Evolutionary conservation across 2,329 filamentous ascomycete species (phyloP), one percentile per base, ranked within the genome.

Genomic region (Alternaria triticina): DNA sequence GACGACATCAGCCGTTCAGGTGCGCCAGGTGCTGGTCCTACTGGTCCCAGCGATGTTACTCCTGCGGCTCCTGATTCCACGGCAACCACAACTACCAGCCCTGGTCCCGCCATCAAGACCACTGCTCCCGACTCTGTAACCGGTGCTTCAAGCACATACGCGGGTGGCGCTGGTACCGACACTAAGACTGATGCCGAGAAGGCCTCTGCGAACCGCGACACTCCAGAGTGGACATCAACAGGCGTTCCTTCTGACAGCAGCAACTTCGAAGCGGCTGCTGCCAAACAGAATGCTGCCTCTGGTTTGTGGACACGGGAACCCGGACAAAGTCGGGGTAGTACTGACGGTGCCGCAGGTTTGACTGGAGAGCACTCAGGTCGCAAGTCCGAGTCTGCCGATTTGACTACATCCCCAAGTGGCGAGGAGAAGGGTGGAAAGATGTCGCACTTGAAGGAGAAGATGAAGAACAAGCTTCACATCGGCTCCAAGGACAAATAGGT

Each of bases 391-490:
- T 67, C 76, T 44, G 67, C 59, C 63, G 73, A 60, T 54, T 71
- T 55, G n/a, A 52, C 66, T 15, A 66, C 60, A 6, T 65, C 68
- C 7, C 52, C 66, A 17, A 61, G 61, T 40, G 67, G 54, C 17
- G 71, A 55, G 56, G 73, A 65, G 30, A 72, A 70, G 55, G 70
- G 80, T 59, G 74, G 67, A 58, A 88, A 88, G 79, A 82, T 82
- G 49, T 86, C 86, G 36, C 60, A 64, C 66, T 74, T 90, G 44
- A 84, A 85, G 64, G 84, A 89, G 61, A 90, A 90, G 82, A 86
- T 92, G 79, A 92, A 91, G 86, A 85, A 86, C 59, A 91, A 91
- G 83, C 80, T 91, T 62, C 89, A 91, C 79, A 82, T 81, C 62
- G 76, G 78, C 22, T 66, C 70, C 66, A 79, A 77, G 71, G 71